Percentiles rank a stretch among this genome's conserved stretches.
Evolutionary conservation across 306 rosid genomes (phyloP).

Genomic region (Prunus fruticosa): DNA sequence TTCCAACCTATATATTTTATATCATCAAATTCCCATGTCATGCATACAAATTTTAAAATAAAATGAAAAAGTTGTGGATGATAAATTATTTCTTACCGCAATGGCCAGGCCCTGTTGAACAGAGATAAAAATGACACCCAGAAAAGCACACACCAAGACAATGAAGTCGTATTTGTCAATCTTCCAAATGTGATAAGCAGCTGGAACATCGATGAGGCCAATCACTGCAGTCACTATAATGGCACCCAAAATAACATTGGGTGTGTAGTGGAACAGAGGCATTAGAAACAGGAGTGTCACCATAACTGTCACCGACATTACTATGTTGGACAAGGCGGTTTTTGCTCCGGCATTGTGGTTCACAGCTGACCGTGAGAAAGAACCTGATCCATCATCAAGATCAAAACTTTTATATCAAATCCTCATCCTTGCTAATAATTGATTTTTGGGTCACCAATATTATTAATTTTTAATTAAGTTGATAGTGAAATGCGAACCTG

Average conservation of each 20-base stretch:
- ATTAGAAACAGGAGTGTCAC: slow-evolving; percentile 85
- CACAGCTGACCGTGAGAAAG: slow-evolving; percentile 93
- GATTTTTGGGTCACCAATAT: background rate
- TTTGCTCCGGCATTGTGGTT: slow-evolving; percentile 91
- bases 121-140: slow-evolving; percentile 80
- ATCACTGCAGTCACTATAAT: slow-evolving; percentile 88
- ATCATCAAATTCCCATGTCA: background rate
- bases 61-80: too few relatives aligned
- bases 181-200: slow-evolving; percentile 75
- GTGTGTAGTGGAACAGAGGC: slow-evolving; percentile 93
- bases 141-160: slow-evolving; percentile 71
- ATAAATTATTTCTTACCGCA: slow-evolving; percentile 49
- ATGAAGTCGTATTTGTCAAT: slow-evolving; percentile 85
- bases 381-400: slow-evolving; percentile 44
- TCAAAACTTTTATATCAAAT: slow-evolving; percentile 1
- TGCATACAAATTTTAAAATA: background rate
- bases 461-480: too few relatives aligned
- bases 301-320: slow-evolving; percentile 93
- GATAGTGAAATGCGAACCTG: slow-evolving; percentile 42
- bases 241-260: slow-evolving; percentile 83
- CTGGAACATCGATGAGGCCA: slow-evolving; percentile 84
- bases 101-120: slow-evolving; percentile 84
- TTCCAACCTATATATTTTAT: slow-evolving; percentile 53
- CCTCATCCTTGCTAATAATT: background rate
- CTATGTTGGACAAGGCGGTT: slow-evolving; percentile 79